Base-by-base conservation (phyloP, 306 rosid genomes). In the Castanea crenata region DNA sequence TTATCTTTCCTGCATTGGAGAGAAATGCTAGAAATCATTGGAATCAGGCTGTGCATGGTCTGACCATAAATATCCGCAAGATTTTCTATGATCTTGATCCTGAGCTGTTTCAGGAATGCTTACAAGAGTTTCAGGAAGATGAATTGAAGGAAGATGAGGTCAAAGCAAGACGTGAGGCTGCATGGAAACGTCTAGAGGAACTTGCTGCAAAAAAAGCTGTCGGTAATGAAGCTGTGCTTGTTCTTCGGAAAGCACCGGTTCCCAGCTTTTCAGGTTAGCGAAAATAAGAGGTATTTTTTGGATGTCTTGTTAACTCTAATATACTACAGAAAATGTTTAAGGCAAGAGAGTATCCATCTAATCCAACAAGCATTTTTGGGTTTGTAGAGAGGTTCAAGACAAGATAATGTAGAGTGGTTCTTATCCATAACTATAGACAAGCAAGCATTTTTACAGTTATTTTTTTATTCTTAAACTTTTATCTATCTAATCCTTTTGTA, bases 41-140 rank as follows among this genome's bases (percentile, higher is more conserved):
- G 97, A 93, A 89, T 74, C 97, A 93, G 79, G 92, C 93, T 62
- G 97, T 93, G 51, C 92, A 86, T 79, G 85, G 92, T 81, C 81
- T 93, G 91, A 93, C 97, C 38, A 68, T 89, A 52, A 91, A 91
- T 56, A 96, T 88, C 65, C 89, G 88, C 59, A 91, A 91, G 85
- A 75, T 93, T 64, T 91, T 91, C 87, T 62, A 62, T 3, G 97
- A 93, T 77, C 83, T 89, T 18, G 96, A 93, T 63, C 88, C 91
- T 1, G 91, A 91, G 83, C 82, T 93, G 29, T 87, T 79, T 35
- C 83, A 84, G 64, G 97, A 93, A 81, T 93, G 97, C 87, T 78
- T 88, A 25, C 86, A 74, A 6, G 84, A 85, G 85, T 88, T 87
- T 69, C 83, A 88, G 78, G 93, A 88, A 82, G 85, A 88, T 18